Evolutionary conservation across 1,284 basidiomycete genomes (phyloP).

Genomic region (Rhodotorula sp.): DNA sequence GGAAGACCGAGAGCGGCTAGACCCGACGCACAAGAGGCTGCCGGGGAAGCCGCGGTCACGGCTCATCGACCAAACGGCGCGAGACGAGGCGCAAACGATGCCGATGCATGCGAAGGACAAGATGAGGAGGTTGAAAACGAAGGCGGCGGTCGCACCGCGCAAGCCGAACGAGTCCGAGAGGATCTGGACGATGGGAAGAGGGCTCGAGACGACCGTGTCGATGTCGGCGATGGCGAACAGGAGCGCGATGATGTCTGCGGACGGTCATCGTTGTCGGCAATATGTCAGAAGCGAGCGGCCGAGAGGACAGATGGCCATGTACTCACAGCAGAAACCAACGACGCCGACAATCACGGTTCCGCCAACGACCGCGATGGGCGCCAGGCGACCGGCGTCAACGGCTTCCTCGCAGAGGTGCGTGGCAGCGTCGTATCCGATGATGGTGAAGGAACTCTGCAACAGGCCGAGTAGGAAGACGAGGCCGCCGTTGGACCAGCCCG

Average conservation of each 20-base stretch:
- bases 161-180: slow-evolving; percentile 21
- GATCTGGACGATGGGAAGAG: slow-evolving; percentile 18
- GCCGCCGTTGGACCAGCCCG: slow-evolving; percentile 17
- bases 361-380: slow-evolving; percentile 22
- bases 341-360: slow-evolving; percentile 17
- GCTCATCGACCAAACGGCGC: slow-evolving; percentile 20
- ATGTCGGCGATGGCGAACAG: slow-evolving; percentile 19
- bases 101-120: slow-evolving; percentile 19
- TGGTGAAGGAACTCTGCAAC: slow-evolving; percentile 4
- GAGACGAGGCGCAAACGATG: slow-evolving; percentile 22
- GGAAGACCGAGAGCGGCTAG: no score
- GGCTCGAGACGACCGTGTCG: neutral
- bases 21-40: neutral
- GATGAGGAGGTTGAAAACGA: slow-evolving; percentile 23
- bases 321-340: slow-evolving; percentile 10
- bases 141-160: slow-evolving; percentile 20
- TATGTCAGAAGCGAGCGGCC: neutral
- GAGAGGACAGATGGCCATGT: no score
- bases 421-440: slow-evolving; percentile 9
- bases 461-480: slow-evolving; percentile 22
- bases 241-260: slow-evolving; percentile 16
- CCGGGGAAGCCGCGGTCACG: slow-evolving; percentile 24
- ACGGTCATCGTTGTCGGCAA: no score
- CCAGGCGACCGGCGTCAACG: slow-evolving; percentile 16
- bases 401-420: slow-evolving; percentile 28